Conservation (phyloP, 2,329 filamentous ascomycete species). For the Penicillium digitatum region DNA sequence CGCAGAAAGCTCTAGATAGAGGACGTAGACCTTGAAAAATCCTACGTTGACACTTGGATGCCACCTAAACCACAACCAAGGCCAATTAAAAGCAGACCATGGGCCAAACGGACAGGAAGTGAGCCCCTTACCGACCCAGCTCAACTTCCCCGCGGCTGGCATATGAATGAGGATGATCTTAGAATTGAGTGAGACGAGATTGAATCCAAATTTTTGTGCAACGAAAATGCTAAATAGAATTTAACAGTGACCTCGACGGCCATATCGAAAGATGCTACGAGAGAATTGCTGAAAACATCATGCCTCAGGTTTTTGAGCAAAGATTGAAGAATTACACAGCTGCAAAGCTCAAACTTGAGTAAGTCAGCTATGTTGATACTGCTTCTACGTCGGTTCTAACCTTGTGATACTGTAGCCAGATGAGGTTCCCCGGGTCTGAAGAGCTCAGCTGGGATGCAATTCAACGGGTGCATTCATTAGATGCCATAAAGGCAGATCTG, state of each 20-base stretch:
- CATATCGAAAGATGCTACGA: constrained; percentile 5
- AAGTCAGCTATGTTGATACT: not conserved
- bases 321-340: not conserved
- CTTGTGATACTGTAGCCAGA: not conserved
- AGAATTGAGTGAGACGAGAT: not conserved
- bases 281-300: constrained; percentile 1
- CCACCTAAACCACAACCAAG: not conserved
- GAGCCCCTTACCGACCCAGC: not conserved
- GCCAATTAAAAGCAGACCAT: not conserved
- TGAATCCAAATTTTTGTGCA: rapidly evolving
- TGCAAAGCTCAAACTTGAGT: not conserved
- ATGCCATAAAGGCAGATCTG: not conserved
- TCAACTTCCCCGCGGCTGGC: not conserved
- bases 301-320: not conserved
- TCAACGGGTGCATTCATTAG: not conserved
- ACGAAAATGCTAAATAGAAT: not conserved
- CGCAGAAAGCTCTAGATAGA: not conserved
- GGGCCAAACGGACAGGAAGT: not conserved
- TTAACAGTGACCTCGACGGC: not conserved
- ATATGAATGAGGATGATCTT: constrained; percentile 5
- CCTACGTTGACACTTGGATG: not conserved
- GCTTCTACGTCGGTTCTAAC: not conserved
- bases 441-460: not conserved
- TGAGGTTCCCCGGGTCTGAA: not conserved
- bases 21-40: not conserved